Base-by-base conservation (phyloP, 495 filamentous ascomycete species). In the Barbatosphaeria neglecta region DNA sequence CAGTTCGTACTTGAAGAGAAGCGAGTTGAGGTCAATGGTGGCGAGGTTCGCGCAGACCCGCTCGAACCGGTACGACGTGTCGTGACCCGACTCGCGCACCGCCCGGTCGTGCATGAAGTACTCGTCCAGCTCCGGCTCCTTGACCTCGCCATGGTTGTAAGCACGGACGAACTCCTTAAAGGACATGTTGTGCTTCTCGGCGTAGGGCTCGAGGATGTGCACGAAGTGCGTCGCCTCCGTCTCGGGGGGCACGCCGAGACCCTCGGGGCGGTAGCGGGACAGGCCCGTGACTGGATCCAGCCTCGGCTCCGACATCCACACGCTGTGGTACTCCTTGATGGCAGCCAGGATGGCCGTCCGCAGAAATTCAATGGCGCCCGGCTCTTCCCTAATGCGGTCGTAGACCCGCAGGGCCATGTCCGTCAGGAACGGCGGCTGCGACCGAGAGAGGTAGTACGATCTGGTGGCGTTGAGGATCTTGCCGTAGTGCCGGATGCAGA, bases 391-490 rank as follows among this genome's bases (percentile, higher is more conserved):
- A 50, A 95, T 97, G 47, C 81, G 81, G 46, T 93, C 85, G 56
- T 88, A 97, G 3, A 88, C 84, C 22, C 84, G 80, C 41, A 96
- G 69, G 6, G 93, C 87, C 86, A 98, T 95, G 66, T 97, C 93
- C 20, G 93, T 97, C 39, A 98, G 70, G 67, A 98, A 97, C 17
- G 92, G 93, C 1, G 92, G 92, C 65, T 98, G 92, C 0, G 93
- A 92, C 43, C 92, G 82, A 39, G 77, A 82, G 33, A 97, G 80
- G 56, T 97, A 97, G 73, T 98, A 98, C 9, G 88, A 84, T 28
- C 92, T 82, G 24, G 92, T 98, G 17, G 92, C 92, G 63, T 97
- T 98, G 50, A 96, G 80, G 48, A 97, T 90, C 67, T 96, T 98
- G 46, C 87, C 90, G 60, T 98, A 98, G 64, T 98, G 93, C 64